A percentile compares a stretch with the other conserved stretches of the same genome.
Conservation (phyloP, 177 flowering plant genomes). For the Vitis hybrid region DNA sequence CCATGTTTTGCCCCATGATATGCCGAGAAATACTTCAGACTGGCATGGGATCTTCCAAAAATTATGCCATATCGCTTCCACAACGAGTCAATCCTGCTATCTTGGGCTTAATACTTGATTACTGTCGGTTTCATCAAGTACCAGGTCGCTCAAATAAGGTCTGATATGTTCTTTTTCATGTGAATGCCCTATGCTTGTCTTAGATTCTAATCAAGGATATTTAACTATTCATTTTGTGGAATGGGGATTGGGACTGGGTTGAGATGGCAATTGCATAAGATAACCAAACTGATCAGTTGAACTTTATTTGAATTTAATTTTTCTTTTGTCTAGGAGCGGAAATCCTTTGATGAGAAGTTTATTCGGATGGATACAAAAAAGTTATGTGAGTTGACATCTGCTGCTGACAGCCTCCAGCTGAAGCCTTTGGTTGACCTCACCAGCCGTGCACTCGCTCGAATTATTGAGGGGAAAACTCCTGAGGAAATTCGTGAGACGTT, state of each 20-base stretch:
- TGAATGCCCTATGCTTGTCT: background rate
- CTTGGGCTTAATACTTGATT: constrained; percentile 84
- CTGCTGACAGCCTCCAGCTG: constrained; percentile 87
- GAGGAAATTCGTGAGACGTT: constrained; percentile 93
- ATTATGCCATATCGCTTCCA: constrained; percentile 78
- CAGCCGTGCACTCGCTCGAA: constrained; percentile 92
- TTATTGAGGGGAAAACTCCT: constrained; percentile 92
- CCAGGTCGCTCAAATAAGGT: constrained; percentile 97
- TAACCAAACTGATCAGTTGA: background rate
- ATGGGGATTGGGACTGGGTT: background rate
- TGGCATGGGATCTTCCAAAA: constrained; percentile 81
- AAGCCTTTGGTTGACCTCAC: constrained; percentile 92
- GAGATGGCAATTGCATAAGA: background rate
- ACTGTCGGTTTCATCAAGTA: constrained; percentile 89
- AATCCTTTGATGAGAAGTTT: constrained; percentile 83
- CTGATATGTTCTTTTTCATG: background rate
- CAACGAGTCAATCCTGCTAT: constrained; percentile 75
- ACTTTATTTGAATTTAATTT: background rate
- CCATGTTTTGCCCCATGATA: constrained; percentile 85
- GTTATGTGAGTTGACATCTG: constrained; percentile 87
- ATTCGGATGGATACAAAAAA: constrained; percentile 82
- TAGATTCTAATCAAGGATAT: background rate
- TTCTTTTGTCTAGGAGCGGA: constrained; percentile 58
- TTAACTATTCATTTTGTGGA: background rate
- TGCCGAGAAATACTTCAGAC: constrained; percentile 67